Evolutionary conservation across 345 rosid species (phyloP), one percentile per base, ranked within the genome.

Genomic region (Dipteronia dyeriana): DNA sequence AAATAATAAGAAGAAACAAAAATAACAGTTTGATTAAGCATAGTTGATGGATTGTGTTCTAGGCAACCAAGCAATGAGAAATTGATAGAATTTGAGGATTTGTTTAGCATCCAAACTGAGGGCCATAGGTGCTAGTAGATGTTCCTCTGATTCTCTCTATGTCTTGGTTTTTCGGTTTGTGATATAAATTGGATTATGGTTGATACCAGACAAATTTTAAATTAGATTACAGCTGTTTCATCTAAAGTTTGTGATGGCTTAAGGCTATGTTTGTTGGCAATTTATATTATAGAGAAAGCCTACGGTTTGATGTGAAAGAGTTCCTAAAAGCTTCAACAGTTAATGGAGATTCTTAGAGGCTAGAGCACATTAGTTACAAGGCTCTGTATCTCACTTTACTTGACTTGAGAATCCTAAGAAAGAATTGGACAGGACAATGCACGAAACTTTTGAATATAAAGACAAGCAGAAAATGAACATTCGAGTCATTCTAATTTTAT

Each of bases 11-110:
- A 56, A 56, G 41, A 26, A 54, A 2, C 7, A 19, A 62, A 45
- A n/a, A 10, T n/a, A 31, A 62, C 25, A 45, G 57, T 14, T 74
- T 74, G 79, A 76, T 67, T 51, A 22, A 54, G 38, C 66, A 63
- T 4, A 47, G 20, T 14, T 74, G 41, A 31, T 76, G 19, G 38
- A 22, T 38, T 57, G 56, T 63, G 59, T 16, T 38, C 1, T 25
- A 4, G n/a, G 41, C 43, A 45, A 3, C 4, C 10, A 59, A 39
- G 12, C 3, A 9, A 14, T 9, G 2, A 19, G 34, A 72, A 12
- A n/a, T 59, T 57, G 41, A 3, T 73, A 8, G 9, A 3, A 1
- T 74, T 26, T 25, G 31, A 62, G 61, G 68, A 63, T 74, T 74
- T 45, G 25, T 9, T 39, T 25, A 3, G 25, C 70, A 29, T 26